Evolutionary conservation across 179 eudicot species (phyloP).

Genomic region (Heliamphora pulchella): DNA sequence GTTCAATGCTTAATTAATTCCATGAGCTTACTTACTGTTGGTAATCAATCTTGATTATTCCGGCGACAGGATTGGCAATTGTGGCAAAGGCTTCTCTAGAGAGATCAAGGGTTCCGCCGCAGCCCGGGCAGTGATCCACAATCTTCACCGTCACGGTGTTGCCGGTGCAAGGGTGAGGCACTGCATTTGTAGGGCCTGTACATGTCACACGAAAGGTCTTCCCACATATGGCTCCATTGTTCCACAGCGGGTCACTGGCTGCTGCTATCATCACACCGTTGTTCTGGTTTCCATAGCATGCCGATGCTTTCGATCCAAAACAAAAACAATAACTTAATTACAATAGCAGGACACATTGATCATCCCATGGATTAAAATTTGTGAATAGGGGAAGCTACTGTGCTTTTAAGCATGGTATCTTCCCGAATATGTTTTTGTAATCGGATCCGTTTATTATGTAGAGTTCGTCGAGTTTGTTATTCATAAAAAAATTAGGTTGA

Average conservation of each 20-base stretch:
- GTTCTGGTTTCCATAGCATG: constrained; percentile 33
- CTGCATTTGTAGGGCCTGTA: constrained; percentile 38
- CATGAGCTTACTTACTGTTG: constrained; percentile 1
- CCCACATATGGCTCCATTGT: constrained; percentile 40
- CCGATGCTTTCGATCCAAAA: constrained; percentile 28
- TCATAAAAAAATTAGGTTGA: no score
- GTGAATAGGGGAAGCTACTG: background rate
- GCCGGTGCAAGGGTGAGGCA: constrained; percentile 40
- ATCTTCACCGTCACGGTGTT: constrained; percentile 37
- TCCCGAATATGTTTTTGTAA: no score
- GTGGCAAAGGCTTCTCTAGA: constrained; percentile 39
- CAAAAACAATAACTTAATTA: no score
- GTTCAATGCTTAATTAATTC: no score
- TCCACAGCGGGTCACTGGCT: constrained; percentile 39
- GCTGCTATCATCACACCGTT: constrained; percentile 50
- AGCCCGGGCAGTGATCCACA: constrained; percentile 48
- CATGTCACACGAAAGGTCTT: constrained; percentile 30
- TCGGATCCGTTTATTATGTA: no score
- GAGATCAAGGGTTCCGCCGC: constrained; percentile 42
- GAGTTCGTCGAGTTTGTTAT: no score
- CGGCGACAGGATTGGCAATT: constrained; percentile 46
- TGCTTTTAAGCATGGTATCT: no score
- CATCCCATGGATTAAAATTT: no score
- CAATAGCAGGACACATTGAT: no score
- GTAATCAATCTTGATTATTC: constrained; percentile 36